Base-by-base conservation (phyloP, 345 rosid genomes). In the Linum trigynum region DNA sequence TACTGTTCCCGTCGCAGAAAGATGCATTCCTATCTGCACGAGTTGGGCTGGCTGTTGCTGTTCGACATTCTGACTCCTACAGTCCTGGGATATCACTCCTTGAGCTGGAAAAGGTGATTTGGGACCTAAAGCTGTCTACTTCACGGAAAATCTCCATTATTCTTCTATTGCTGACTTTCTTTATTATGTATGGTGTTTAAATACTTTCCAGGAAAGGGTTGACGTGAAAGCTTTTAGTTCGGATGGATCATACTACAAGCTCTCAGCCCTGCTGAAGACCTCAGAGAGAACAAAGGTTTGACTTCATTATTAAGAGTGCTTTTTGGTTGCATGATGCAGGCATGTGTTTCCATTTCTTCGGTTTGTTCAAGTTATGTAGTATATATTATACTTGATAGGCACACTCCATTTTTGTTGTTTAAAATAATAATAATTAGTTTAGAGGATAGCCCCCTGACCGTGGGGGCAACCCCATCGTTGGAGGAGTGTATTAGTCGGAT, bases 261-360 rank as follows among this genome's bases (percentile, higher is more conserved):
- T 94, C 75, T 88, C 99, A 55, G 96, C 95, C 68, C 68, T 79
- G 50, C 67, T 94, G 74, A 88, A 88, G 95, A 87, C 96, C 69
- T 88, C 92, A 10, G 95, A 90, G 72, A 84, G 97, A 81, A 94
- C 99, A 66, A 94, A 94, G 99, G 99, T 94, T 55, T 71, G 65
- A 39, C 59, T 66, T 45, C 63, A 63, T 55, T 69, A 61, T 58
- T 56, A 65, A 36, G 32, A 43, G 57, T 36, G 12, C 62, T 39
- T 16, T 65, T 15, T 38, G 61, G 36, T 37, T 16, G 61, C 36
- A 7, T 9, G 8, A 57, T 57, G 16, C 53, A 48, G 53, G 53
- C 53, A n/a, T 57, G 32, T 57, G 8, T 5, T 11, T 35, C 59
- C 23, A 17, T 7, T 57, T 57, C 61, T 5, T 56, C 17, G 1